A percentile compares a stretch with the other conserved stretches of the same genome.
Evolutionary conservation across 306 rosid genomes (phyloP).

Genomic region (Citrullus colocynthis): DNA sequence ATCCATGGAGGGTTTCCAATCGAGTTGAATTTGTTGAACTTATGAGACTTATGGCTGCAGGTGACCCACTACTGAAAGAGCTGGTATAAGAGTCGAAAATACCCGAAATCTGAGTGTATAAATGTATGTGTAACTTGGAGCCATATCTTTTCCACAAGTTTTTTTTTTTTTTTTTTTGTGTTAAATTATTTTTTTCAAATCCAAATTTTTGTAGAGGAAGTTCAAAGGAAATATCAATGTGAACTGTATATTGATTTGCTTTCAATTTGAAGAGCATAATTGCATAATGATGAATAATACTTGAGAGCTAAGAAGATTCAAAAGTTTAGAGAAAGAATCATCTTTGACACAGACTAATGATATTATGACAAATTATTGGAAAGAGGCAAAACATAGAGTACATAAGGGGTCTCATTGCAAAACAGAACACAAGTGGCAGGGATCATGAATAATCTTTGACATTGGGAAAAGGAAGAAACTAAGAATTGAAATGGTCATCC

Average conservation of each 20-base stretch:
- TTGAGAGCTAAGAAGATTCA: neutral
- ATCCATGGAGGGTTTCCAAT: constrained; percentile 70
- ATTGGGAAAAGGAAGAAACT: neutral
- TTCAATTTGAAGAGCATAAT: neutral
- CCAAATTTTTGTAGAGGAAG: neutral
- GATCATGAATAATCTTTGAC: neutral
- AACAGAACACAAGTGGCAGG: neutral
- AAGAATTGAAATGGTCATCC: neutral
- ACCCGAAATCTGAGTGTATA: neutral
- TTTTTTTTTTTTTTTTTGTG: neutral
- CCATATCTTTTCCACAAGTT: neutral
- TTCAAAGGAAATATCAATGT: neutral
- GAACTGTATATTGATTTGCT: neutral
- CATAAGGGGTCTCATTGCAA: neutral
- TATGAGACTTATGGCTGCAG: constrained; percentile 91
- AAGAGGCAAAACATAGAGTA: neutral
- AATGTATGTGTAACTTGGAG: neutral
- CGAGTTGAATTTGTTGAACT: constrained; percentile 82
- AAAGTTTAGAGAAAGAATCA: neutral
- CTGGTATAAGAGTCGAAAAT: constrained; percentile 24
- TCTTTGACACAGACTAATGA: neutral
- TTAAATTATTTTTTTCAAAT: neutral
- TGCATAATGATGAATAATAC: neutral
- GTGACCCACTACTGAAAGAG: constrained; percentile 88
- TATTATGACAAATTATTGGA: neutral